Evolutionary conservation across 2,329 filamentous ascomycete genomes (phyloP).

Genomic region (Monosporascus sp.): DNA sequence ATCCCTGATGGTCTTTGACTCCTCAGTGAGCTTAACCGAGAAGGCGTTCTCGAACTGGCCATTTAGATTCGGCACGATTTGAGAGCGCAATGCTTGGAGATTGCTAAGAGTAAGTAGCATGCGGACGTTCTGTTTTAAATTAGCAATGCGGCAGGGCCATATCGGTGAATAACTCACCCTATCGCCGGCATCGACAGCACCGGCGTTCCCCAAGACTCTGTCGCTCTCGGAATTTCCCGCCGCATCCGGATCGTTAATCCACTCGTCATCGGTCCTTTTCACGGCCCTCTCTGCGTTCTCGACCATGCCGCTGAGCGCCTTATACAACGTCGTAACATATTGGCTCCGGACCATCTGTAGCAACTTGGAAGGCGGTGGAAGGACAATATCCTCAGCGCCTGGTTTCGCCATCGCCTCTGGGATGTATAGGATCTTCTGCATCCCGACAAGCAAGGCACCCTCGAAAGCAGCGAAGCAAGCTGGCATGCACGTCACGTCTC

Average conservation of each 20-base stretch:
- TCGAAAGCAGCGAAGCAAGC: slow-evolving; percentile 82
- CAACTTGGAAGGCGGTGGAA: slow-evolving; percentile 79
- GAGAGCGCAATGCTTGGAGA: slow-evolving; percentile 72
- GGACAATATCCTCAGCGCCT: slow-evolving; percentile 70
- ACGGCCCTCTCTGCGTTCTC: slow-evolving; percentile 83
- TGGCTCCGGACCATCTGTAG: slow-evolving; percentile 86
- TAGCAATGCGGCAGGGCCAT: slow-evolving; percentile 9
- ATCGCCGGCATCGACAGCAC: slow-evolving; percentile 50
- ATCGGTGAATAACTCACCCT: slow-evolving; percentile 37
- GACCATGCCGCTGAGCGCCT: slow-evolving; percentile 90
- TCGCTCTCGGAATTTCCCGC: slow-evolving; percentile 28
- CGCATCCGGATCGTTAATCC: slow-evolving; percentile 45
- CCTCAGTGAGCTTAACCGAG: slow-evolving; percentile 88
- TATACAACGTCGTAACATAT: slow-evolving; percentile 91
- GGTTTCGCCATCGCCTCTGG: slow-evolving; percentile 76
- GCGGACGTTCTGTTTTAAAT: slow-evolving; percentile 65
- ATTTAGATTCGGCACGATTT: slow-evolving; percentile 83
- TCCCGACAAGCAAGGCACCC: slow-evolving; percentile 70
- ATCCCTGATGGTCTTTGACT: slow-evolving; percentile 86
- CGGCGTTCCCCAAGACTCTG: slow-evolving; percentile 31
- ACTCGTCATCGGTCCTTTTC: slow-evolving; percentile 59
- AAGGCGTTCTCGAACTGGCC: slow-evolving; percentile 91
- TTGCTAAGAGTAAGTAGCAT: slow-evolving; percentile 94
- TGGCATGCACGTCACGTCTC: slow-evolving; percentile 89
- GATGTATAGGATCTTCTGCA: slow-evolving; percentile 95